These are phyloP conservation scores for Apiotrichum siamense DNA, from an alignment of 1,284 basidiomycete species.

Conservation along the genomic window DNA sequence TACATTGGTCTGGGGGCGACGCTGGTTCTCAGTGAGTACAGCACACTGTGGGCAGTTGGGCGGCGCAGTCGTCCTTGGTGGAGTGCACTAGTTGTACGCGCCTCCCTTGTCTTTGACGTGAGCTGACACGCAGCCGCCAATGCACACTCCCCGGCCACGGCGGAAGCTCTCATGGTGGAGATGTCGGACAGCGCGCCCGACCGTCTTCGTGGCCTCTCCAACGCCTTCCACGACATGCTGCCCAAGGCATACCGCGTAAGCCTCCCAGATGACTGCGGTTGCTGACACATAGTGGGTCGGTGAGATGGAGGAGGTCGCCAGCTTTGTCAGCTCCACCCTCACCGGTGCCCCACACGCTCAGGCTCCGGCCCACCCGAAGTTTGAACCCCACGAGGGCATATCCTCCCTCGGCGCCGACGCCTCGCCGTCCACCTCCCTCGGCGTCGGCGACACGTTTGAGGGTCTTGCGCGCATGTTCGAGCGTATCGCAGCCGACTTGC, in stretches of 20 bases:
- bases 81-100: no score
- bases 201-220: not conserved
- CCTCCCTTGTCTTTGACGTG: no score
- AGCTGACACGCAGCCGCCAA: conserved; percentile 11
- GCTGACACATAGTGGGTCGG: no score
- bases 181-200: conserved; percentile 6
- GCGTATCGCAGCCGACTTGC: conserved; percentile 16
- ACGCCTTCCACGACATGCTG: conserved; percentile 12
- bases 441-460: not conserved
- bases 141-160: conserved; percentile 18
- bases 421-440: no score
- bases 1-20: conserved; percentile 9
- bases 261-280: no score
- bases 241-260: no score
- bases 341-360: no score
- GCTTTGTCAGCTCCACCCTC: conserved; percentile 14
- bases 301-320: conserved; percentile 22
- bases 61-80: no score
- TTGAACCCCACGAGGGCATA: no score
- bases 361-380: no score
- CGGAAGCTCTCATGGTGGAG: conserved; percentile 14
- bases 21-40: conserved; percentile 14
- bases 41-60: no score
- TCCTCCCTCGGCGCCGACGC: conserved; percentile 2
- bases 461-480: conserved; percentile 18